A percentile compares a stretch with the other conserved stretches of the same genome.
phyloP scores from a whole-genome alignment of 305 asterid genomes.

The Solanum hybrid region DNA sequence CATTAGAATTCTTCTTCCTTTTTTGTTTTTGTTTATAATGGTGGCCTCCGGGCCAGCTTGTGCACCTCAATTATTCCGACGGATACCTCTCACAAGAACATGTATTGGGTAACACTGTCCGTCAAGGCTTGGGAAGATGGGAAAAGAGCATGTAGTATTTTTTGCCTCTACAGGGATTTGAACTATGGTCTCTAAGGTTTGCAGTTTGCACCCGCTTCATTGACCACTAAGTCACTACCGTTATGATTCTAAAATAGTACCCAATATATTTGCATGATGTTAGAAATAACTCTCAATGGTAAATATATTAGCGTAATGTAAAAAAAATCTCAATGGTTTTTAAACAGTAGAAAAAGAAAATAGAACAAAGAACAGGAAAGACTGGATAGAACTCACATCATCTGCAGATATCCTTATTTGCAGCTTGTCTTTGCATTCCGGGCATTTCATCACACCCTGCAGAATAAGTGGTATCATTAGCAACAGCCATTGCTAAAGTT shows the following conservation, averaged over 20 bases:
- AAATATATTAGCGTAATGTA: not conserved
- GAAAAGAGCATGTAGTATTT: not conserved
- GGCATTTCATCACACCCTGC: slow-evolving; percentile 98
- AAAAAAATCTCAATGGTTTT: not conserved
- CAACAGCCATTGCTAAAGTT: slow-evolving; percentile 14
- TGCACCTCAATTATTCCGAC: not conserved
- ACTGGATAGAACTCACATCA: slow-evolving; percentile 53
- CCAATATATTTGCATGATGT: not conserved
- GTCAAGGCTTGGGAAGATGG: not conserved
- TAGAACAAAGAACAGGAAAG: slow-evolving; percentile 7
- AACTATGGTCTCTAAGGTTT: not conserved
- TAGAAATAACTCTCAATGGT: not conserved
- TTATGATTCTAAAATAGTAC: not conserved
- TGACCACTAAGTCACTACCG: not conserved
- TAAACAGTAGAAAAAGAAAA: slow-evolving; percentile 1
- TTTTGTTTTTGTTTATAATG: not conserved
- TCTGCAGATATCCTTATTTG: slow-evolving; percentile 85
- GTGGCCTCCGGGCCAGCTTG: not conserved
- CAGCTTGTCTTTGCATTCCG: slow-evolving; percentile 84
- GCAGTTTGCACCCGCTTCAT: not conserved
- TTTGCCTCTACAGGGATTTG: not conserved
- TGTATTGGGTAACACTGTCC: not conserved
- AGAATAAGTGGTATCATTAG: slow-evolving; percentile 19
- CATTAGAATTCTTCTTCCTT: not conserved
- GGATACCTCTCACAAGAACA: not conserved